Conservation (phyloP, 2,329 filamentous ascomycete genomes). For the Penicillium sp. region DNA sequence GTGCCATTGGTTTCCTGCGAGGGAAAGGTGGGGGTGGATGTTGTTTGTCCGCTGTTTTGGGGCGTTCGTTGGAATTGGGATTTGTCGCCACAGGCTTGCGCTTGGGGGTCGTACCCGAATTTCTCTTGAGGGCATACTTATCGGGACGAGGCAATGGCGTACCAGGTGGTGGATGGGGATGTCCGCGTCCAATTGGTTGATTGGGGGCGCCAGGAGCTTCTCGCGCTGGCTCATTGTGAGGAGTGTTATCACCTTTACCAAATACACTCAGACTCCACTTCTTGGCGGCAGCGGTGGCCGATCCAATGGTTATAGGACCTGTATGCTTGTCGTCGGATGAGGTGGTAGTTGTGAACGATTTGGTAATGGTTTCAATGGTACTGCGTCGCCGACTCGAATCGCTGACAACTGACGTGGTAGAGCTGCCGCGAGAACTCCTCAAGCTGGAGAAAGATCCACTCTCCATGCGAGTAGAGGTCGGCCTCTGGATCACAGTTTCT, state of each 20-base stretch:
- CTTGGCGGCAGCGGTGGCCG: slow-evolving; percentile 59
- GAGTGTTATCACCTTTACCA: slow-evolving; percentile 42
- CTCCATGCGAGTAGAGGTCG: slow-evolving; percentile 32
- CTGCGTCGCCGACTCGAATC: slow-evolving; percentile 32
- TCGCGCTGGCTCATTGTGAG: slow-evolving; percentile 43
- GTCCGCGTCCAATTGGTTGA: slow-evolving; percentile 79
- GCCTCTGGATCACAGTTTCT: slow-evolving; percentile 26
- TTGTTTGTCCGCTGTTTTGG: slow-evolving; percentile 35
- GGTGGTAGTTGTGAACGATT: slow-evolving; percentile 26
- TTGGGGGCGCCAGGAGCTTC: slow-evolving; percentile 49
- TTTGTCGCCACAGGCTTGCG: slow-evolving; percentile 63
- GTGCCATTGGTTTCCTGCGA: slow-evolving; percentile 42
- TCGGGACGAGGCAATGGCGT: slow-evolving; percentile 73
- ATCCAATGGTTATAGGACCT: slow-evolving; percentile 46
- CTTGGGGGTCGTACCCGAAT: slow-evolving; percentile 60
- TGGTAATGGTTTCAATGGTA: slow-evolving; percentile 33
- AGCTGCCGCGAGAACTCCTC: slow-evolving; percentile 25
- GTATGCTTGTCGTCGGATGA: slow-evolving; percentile 40
- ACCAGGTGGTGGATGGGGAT: slow-evolving; percentile 79
- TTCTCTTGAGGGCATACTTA: slow-evolving; percentile 58
- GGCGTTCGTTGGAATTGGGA: slow-evolving; percentile 35
- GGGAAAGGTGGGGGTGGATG: slow-evolving; percentile 54
- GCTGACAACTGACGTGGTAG: slow-evolving; percentile 28
- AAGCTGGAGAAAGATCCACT: slow-evolving; percentile 24
- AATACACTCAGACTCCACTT: slow-evolving; percentile 61